A percentile compares a stretch with the other conserved stretches of the same genome.
phyloP scores from a whole-genome alignment of 495 filamentous ascomycete genomes.

The Diplogelasinospora grovesii region DNA sequence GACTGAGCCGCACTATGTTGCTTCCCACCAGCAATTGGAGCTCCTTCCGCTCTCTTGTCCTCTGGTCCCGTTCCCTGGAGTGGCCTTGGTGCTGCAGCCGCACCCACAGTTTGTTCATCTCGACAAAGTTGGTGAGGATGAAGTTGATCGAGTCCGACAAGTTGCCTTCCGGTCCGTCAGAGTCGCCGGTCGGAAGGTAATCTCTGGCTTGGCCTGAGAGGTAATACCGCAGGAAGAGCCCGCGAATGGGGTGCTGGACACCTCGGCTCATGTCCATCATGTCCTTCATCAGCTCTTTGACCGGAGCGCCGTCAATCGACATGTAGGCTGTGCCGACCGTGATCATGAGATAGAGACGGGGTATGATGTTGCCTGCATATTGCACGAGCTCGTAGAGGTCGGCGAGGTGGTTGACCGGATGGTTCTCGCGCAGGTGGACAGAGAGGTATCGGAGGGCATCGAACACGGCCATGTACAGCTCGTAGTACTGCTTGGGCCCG shows the following conservation, averaged over 20 bases:
- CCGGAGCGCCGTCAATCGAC: conserved; percentile 94
- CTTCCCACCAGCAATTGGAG: conserved; percentile 91
- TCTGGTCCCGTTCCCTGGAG: conserved; percentile 84
- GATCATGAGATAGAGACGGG: conserved; percentile 95
- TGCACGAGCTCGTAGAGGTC: conserved; percentile 98
- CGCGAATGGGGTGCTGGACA: conserved; percentile 92
- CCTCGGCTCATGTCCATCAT: conserved; percentile 99
- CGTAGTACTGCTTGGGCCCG: conserved; percentile 97
- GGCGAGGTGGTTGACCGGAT: conserved; percentile 95
- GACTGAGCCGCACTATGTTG: conserved; percentile 90
- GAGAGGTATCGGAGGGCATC: conserved; percentile 95
- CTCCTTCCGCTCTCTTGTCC: conserved; percentile 91
- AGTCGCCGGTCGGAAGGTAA: conserved; percentile 68
- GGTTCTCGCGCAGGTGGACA: conserved; percentile 91
- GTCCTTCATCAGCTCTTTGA: conserved; percentile 99
- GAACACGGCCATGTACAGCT: conserved; percentile 98
- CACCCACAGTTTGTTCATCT: conserved; percentile 99
- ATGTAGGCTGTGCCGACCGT: conserved; percentile 98
- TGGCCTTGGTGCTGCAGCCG: conserved; percentile 95
- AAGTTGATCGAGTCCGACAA: conserved; percentile 97
- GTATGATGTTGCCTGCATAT: conserved; percentile 97
- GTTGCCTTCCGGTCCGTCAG: conserved; percentile 94
- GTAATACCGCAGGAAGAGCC: conserved; percentile 92
- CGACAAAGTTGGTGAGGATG: conserved; percentile 95
- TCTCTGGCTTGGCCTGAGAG: conserved; percentile 90